Evolutionary conservation across 441 rosid genomes (phyloP), one percentile per base, ranked within the genome.

Genomic region (Codiaeum variegatum): DNA sequence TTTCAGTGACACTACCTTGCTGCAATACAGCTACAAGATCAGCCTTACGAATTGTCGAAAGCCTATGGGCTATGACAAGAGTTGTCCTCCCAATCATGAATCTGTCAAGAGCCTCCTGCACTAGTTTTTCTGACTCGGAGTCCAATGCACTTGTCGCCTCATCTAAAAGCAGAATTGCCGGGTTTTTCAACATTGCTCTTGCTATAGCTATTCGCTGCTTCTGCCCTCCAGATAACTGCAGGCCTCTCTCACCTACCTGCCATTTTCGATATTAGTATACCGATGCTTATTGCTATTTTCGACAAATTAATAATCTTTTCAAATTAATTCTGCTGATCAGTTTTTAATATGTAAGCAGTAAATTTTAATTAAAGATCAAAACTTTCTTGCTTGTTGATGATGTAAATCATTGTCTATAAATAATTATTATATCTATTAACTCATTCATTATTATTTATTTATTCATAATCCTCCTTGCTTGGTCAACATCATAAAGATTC

Each of bases 21-120:
- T 96, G 98, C 32, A 96, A 91, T 19, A 96, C 98, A 4, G 98
- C 98, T 5, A 96, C 98, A 78, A 96, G 93, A 75, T 96, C 99
- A 13, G 98, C 99, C 88, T 96, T 96, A 29, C 97, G 88, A 59
- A 96, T 91, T 61, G 99, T 96, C 34, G 99, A 96, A 67, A 96
- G 97, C 26, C 99, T 91, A 63, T 96, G 99, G 51, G 99, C 99
- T 49, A 96, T 93, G 34, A 96, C 92, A 29, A 93, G 89, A 62
- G 99, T 96, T 4, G 98, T 93, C 85, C 99, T 90, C 23, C 99
- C 98, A 5, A 96, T 93, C 99, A 96, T 96, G 80, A 96, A 92
- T 26, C 99, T 88, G 58, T 96, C 99, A 51, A 96, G 92, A 9
- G 99, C 99, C 78, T 93, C 99, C 77, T 96, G 99, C 32, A 96